Evolutionary conservation across 148 eudicot species (phyloP), one percentile per base, ranked within the genome.

Genomic region (Diospyros lotus): DNA sequence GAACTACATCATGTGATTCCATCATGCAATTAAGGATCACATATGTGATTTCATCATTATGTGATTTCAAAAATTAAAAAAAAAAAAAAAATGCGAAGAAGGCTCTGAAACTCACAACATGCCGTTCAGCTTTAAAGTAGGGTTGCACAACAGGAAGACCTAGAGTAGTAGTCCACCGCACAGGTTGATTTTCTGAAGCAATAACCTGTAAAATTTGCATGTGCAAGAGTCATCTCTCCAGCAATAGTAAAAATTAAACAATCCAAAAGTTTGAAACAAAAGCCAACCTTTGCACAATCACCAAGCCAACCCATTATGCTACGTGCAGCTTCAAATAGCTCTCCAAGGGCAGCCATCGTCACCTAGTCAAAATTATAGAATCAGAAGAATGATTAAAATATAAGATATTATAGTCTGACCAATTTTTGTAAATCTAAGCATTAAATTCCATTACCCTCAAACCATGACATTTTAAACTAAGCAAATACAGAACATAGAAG

Each of bases 91-190:
- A 28, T 28, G 28, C 28, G 0, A 28, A 28, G 28, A 28, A 28
- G 28, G 28, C 28, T 28, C 28, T 28, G 72, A 63, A 18, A 88
- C 94, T 85, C 75, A 93, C 94, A 62, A 78, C 80, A 83, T 84
- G 91, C 6, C 91, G 87, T 88, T 86, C 84, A 83, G 83, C 76
- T 84, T 88, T 91, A 69, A 88, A 89, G 82, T 93, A 93, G 50
- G 98, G 96, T 73, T 93, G 98, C 66, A 93, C 87, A 77, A 93
- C 91, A 73, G 98, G 98, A 58, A 93, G 91, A 77, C 98, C 98
- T 45, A 93, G 87, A 69, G 98, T 96, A 67, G 96, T 93, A 67
- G 89, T 93, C 98, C 98, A 93, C 48, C 90, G 84, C 79, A 93
- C 98, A 72, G 98, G 94, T 79, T 93, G 84, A 81, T 93, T 91